These are phyloP conservation scores for Solanum etuberosum DNA, from an alignment of 257 asterid species.

Conservation along the genomic window DNA sequence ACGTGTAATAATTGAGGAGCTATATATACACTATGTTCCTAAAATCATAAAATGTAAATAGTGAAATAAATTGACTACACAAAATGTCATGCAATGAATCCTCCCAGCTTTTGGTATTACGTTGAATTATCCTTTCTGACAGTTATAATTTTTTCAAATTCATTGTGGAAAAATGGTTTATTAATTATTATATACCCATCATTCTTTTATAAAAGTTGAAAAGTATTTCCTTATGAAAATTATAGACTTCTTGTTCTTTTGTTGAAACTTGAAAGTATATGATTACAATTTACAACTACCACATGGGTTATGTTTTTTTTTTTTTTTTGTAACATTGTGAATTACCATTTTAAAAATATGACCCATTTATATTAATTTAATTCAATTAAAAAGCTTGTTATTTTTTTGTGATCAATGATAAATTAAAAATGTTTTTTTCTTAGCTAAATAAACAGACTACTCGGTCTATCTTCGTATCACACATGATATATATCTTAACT, in stretches of 20 bases:
- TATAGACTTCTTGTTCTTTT: not conserved
- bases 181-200: not conserved
- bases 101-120: not conserved
- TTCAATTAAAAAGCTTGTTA: no score
- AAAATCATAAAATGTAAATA: not conserved
- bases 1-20: not conserved
- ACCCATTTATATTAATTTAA: no score
- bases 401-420: no score
- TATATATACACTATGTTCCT: not conserved
- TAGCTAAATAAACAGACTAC: not conserved
- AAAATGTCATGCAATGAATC: not conserved
- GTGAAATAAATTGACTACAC: not conserved
- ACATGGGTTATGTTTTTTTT: not conserved
- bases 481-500: not conserved
- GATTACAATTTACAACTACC: not conserved
- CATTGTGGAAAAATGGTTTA: not conserved
- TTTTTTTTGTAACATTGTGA: no score
- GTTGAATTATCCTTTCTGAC: not conserved
- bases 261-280: not conserved
- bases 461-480: not conserved
- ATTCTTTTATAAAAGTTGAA: not conserved
- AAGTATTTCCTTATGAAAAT: not conserved
- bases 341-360: no score
- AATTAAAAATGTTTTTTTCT: not conserved
- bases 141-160: not conserved